These are phyloP conservation scores for Fusarium piperis DNA, from an alignment of 2,329 filamentous ascomycete genomes.

Conservation along the genomic window DNA sequence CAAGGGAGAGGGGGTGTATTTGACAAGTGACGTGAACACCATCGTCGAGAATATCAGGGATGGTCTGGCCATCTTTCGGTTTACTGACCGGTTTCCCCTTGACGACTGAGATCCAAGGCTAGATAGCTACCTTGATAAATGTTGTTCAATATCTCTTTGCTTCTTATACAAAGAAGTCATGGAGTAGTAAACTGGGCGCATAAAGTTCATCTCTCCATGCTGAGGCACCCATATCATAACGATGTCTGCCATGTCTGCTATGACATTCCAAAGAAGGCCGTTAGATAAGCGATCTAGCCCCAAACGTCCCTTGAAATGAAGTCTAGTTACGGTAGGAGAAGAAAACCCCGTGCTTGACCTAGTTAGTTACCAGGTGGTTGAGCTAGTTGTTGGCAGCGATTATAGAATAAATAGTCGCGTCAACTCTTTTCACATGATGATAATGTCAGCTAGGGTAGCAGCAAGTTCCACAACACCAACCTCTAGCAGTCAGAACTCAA, in stretches of 20 bases:
- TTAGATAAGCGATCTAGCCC: background rate
- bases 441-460: background rate
- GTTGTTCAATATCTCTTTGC: background rate
- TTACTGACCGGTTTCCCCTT: slow-evolving; percentile 69
- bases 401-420: background rate
- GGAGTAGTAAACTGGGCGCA: background rate
- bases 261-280: background rate
- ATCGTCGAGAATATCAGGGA: slow-evolving; percentile 61
- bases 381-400: background rate
- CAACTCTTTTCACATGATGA: background rate
- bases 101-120: slow-evolving; percentile 50
- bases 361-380: background rate
- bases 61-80: slow-evolving; percentile 72
- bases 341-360: background rate
- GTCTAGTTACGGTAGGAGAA: background rate
- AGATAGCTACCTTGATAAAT: background rate
- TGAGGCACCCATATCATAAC: background rate
- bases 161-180: background rate
- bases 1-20: slow-evolving; percentile 54
- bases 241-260: background rate
- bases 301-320: background rate
- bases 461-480: background rate
- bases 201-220: background rate
- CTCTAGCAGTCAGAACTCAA: background rate
- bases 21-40: slow-evolving; percentile 43